Evolutionary conservation across 164 flowering plant genomes (phyloP), one percentile per base, ranked within the genome.

Genomic region (Liquidambar formosana): DNA sequence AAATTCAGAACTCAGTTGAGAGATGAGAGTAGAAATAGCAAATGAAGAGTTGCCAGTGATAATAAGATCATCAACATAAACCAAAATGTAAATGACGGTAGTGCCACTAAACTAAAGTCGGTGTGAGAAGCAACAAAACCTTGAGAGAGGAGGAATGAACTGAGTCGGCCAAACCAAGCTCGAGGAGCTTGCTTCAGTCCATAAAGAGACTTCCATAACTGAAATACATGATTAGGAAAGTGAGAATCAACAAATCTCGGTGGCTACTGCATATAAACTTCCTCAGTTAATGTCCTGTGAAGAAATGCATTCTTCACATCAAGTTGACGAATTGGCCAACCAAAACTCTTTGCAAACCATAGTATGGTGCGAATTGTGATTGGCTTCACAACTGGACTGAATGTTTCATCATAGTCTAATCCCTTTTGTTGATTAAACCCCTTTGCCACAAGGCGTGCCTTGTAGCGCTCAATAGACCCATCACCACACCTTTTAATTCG

Each of bases 1-100:
- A 44, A 81, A 76, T 57, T 75, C 80, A 59, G 14, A 4, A 28
- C 33, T 45, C n/a, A 68, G 25, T 12, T n/a, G 47, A 18, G 3
- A 16, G 4, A 56, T 58, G 23, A 58, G 13, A 22, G 44, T 21
- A 2, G 25, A 28, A n/a, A 59, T 38, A 3, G 27, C 25, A 1
- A 0, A 12, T 18, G 41, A 11, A n/a, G 18, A 8, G 56, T 28
- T 57, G 19, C 64, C 64, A 14, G 57, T 68, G 61, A 68, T 27
- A 0, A 68, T 60, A 1, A 68, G 14, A 25, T 62, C 25, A 10
- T 68, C 65, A n/a, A 68, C 65, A 47, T 68, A 68, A 0, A 68
- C 57, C 3, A 60, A 25, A 6, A 59, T 25, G 21, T 68, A 68
- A 22, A 49, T 18, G 6, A 49, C 43, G 23, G 25, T 49, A 43